These are phyloP conservation scores for Penicillium janthinellum DNA, from an alignment of 2,329 filamentous ascomycete species.

Conservation along the genomic window DNA sequence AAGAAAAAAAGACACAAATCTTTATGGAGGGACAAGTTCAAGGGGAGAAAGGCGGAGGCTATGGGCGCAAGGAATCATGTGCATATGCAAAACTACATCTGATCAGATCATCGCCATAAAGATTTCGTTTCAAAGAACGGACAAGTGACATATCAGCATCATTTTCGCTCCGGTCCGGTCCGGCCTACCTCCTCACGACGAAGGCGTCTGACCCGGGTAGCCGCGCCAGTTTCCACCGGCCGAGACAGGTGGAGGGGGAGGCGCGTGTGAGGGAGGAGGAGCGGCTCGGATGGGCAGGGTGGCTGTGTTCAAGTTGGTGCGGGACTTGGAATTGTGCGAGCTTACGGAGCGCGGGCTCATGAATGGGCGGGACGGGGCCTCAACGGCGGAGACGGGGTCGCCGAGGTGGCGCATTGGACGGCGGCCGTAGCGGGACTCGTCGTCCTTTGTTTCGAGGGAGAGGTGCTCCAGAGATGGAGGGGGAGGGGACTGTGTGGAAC, in stretches of 20 bases:
- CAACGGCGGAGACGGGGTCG: slow-evolving; percentile 43
- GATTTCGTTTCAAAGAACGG: background rate
- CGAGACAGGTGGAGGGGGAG: slow-evolving; percentile 58
- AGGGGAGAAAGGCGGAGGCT: background rate
- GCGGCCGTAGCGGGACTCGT: slow-evolving; percentile 31
- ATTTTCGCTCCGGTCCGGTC: background rate
- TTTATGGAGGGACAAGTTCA: background rate
- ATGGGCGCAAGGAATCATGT: slow-evolving; percentile 10
- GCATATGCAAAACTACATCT: slow-evolving; percentile 12
- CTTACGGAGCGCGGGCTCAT: slow-evolving; percentile 45
- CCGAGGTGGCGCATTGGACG: slow-evolving; percentile 33
- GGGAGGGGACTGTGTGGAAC: slow-evolving; percentile 36
- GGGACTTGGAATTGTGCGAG: slow-evolving; percentile 38
- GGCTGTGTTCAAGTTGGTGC: slow-evolving; percentile 52
- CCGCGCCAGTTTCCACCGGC: slow-evolving; percentile 31
- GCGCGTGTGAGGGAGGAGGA: slow-evolving; percentile 58
- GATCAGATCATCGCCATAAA: slow-evolving; percentile 3
- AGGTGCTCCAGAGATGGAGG: slow-evolving; percentile 48
- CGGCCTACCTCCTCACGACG: slow-evolving; percentile 1
- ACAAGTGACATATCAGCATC: slow-evolving; percentile 5
- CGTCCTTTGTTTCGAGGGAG: slow-evolving; percentile 45
- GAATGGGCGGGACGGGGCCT: slow-evolving; percentile 39
- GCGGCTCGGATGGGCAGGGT: slow-evolving; percentile 66
- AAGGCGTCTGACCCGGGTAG: slow-evolving; percentile 26
- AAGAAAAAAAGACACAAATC: background rate